phyloP scores from a whole-genome alignment of 1,139 yeast genomes.

The Saccharomyces hybrid region DNA sequence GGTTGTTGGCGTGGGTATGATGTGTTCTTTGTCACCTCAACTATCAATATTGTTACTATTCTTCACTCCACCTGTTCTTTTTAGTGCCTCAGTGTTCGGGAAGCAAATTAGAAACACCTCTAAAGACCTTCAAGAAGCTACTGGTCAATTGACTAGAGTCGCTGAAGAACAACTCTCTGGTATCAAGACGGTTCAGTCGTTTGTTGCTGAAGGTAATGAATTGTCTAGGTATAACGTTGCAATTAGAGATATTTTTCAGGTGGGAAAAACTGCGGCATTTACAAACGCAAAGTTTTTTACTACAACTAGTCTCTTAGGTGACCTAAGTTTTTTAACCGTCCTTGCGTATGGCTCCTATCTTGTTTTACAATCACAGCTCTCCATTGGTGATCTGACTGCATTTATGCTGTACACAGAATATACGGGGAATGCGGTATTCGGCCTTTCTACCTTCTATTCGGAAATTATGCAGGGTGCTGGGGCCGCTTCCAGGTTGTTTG shows the following conservation, averaged over 20 bases:
- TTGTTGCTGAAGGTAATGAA: slow-evolving; percentile 74
- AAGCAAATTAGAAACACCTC: slow-evolving; percentile 69
- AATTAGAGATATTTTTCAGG: slow-evolving; percentile 61
- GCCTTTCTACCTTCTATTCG: slow-evolving; percentile 81
- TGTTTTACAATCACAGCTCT: slow-evolving; percentile 60
- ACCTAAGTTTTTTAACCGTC: slow-evolving; percentile 66
- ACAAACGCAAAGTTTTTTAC: slow-evolving; percentile 73
- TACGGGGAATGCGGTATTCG: slow-evolving; percentile 85
- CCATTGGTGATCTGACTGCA: slow-evolving; percentile 86
- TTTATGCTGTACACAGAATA: slow-evolving; percentile 91
- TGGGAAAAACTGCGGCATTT: slow-evolving; percentile 74
- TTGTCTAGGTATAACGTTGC: slow-evolving; percentile 56
- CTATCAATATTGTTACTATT: slow-evolving; percentile 68
- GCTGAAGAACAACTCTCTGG: slow-evolving; percentile 89
- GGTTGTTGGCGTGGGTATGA: slow-evolving; percentile 73
- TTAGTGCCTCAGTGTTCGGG: slow-evolving; percentile 74
- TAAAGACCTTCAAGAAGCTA: slow-evolving; percentile 69
- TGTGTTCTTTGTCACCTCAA: slow-evolving; percentile 79
- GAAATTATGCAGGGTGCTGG: slow-evolving; percentile 97
- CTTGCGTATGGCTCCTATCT: slow-evolving; percentile 74
- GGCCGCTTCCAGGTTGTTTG: slow-evolving; percentile 88
- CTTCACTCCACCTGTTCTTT: slow-evolving; percentile 72
- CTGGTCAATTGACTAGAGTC: slow-evolving; percentile 80
- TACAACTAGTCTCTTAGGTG: slow-evolving; percentile 73
- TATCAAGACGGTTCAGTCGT: slow-evolving; percentile 77